A percentile compares a stretch with the other conserved stretches of the same genome.
phyloP scores from a whole-genome alignment of 306 rosid genomes.

The Citrullus amarus region DNA sequence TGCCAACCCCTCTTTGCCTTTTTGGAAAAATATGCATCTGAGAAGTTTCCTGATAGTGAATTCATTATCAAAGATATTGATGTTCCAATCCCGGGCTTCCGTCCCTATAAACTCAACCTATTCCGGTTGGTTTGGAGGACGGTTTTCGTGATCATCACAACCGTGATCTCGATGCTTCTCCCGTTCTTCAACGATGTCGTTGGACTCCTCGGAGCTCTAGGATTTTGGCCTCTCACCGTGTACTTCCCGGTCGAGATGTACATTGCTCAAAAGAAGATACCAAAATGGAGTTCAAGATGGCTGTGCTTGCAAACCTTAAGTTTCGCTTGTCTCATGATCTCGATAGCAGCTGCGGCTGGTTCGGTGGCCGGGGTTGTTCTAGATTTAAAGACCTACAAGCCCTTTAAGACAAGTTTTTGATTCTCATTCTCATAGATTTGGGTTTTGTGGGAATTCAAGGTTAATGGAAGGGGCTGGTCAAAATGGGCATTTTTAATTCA shows the following conservation, averaged over 20 bases:
- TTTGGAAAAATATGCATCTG: conserved; percentile 21
- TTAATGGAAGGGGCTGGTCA: background rate
- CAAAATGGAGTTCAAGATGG: conserved; percentile 60
- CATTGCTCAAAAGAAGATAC: conserved; percentile 43
- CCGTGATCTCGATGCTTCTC: conserved; percentile 48
- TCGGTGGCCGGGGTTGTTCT: conserved; percentile 37
- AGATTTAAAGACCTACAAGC: conserved; percentile 34
- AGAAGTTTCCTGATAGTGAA: conserved; percentile 20
- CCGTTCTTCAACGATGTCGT: conserved; percentile 64
- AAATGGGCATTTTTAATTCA: conserved; percentile 4
- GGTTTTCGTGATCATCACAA: conserved; percentile 24
- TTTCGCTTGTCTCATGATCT: conserved; percentile 29
- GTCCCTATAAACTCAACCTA: conserved; percentile 33
- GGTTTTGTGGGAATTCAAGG: background rate
- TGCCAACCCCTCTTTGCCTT: conserved; percentile 52
- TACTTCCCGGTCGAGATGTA: conserved; percentile 65
- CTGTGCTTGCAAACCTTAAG: conserved; percentile 41
- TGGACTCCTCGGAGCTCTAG: conserved; percentile 63
- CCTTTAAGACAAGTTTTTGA: conserved; percentile 26
- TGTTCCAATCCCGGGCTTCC: conserved; percentile 21
- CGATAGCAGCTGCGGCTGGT: conserved; percentile 45
- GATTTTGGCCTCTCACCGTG: conserved; percentile 56
- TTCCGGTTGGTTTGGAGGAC: conserved; percentile 53
- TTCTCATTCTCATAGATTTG: background rate
- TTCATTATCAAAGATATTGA: conserved; percentile 33